Evolutionary conservation across 257 asterid genomes (phyloP).

Genomic region (Solanum bulbocastanum): DNA sequence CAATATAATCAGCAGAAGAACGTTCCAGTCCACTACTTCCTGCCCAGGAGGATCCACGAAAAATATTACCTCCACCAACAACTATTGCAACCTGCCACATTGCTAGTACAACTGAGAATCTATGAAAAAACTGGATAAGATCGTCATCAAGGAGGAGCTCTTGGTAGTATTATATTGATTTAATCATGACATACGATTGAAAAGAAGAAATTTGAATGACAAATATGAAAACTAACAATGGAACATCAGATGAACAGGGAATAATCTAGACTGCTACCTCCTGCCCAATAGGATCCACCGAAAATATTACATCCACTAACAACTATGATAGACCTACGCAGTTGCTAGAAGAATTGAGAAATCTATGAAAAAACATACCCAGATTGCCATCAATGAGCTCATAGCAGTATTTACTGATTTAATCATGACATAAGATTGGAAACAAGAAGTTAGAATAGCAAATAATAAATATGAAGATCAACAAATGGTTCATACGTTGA

Average conservation of each 20-base stretch:
- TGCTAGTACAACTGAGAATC: neutral
- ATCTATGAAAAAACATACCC: neutral
- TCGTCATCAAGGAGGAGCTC: neutral
- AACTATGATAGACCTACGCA: slow-evolving; percentile 66
- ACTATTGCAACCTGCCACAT: slow-evolving; percentile 73
- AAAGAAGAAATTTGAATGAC: neutral
- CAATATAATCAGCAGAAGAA: slow-evolving; percentile 79
- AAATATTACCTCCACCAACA: slow-evolving; percentile 96
- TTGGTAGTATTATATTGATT: neutral
- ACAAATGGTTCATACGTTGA: neutral
- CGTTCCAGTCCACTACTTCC: slow-evolving; percentile 94
- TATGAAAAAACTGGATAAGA: neutral
- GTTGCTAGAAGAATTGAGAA: neutral
- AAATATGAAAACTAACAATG: neutral
- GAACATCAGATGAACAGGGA: slow-evolving; percentile 58
- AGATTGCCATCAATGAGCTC: neutral
- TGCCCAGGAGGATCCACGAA: slow-evolving; percentile 92
- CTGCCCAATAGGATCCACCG: slow-evolving; percentile 89
- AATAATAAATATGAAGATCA: neutral
- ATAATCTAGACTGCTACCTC: slow-evolving; percentile 82
- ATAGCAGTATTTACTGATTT: neutral
- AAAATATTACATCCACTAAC: slow-evolving; percentile 95
- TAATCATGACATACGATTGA: neutral
- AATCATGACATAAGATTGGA: neutral
- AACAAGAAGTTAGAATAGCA: neutral